phyloP scores from a whole-genome alignment of 208 protist species.

The Leishmania tropica region DNA sequence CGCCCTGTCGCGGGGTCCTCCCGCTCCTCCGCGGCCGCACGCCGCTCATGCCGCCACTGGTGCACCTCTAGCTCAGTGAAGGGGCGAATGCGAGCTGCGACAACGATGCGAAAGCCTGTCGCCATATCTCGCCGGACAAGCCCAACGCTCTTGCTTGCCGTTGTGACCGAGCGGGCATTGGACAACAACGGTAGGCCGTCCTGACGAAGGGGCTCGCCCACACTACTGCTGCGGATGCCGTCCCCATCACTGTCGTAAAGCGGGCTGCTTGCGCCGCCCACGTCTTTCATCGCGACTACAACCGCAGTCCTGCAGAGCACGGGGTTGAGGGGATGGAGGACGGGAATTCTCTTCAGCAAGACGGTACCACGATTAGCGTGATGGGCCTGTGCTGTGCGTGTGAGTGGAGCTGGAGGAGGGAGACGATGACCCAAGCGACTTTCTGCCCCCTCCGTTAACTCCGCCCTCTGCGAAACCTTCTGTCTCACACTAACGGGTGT shows the following conservation, averaged over 20 bases:
- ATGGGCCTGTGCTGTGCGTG: neutral
- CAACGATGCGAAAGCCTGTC: slow-evolving; percentile 50
- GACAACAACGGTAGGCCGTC: neutral
- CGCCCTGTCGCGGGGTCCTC: neutral
- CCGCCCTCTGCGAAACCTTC: neutral
- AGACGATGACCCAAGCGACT: neutral
- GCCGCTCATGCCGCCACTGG: slow-evolving; percentile 34
- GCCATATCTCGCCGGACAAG: neutral
- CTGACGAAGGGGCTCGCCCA: neutral
- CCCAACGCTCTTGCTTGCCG: neutral
- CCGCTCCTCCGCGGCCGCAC: slow-evolving; percentile 13
- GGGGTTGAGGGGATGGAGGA: neutral
- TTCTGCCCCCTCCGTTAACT: neutral
- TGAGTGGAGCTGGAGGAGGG: neutral
- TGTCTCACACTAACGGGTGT: neutral
- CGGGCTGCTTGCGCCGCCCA: neutral
- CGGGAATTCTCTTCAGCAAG: neutral
- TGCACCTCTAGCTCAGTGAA: slow-evolving; percentile 49
- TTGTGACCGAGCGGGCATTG: neutral
- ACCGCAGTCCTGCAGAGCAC: neutral
- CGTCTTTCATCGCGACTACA: neutral
- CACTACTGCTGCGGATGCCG: neutral
- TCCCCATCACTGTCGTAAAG: neutral
- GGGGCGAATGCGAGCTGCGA: slow-evolving; percentile 64
- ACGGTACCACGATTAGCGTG: neutral